Conservation (phyloP, 129 eudicot species). For the Mikania micrantha region DNA sequence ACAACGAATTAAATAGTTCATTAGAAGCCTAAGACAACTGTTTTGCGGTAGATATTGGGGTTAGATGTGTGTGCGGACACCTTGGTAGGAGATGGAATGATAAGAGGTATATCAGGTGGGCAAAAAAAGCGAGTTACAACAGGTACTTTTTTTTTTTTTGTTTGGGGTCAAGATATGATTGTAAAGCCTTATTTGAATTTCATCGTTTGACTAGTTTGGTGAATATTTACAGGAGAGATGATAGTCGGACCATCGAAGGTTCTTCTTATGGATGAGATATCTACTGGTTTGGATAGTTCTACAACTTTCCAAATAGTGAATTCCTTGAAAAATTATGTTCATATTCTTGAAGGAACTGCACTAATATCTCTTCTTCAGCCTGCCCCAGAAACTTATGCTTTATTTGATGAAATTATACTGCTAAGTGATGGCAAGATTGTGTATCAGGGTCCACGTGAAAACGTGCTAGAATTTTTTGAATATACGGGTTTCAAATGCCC, state of each 20-base stretch:
- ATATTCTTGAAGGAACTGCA: constrained; percentile 73
- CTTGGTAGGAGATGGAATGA: constrained; percentile 70
- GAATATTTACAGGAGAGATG: constrained; percentile 55
- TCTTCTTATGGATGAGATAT: constrained; percentile 91
- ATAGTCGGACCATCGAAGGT: constrained; percentile 85
- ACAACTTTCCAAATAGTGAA: constrained; percentile 77
- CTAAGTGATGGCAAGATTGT: constrained; percentile 62
- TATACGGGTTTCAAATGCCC: constrained; percentile 77
- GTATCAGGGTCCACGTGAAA: constrained; percentile 71
- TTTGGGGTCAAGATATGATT: no score
- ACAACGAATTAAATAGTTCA: neutral
- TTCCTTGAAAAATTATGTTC: constrained; percentile 56
- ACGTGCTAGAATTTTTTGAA: constrained; percentile 76
- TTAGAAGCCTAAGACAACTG: neutral
- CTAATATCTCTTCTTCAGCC: constrained; percentile 85
- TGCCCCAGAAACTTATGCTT: constrained; percentile 76
- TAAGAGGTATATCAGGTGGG: constrained; percentile 87
- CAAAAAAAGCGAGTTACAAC: constrained; percentile 87
- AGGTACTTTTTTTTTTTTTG: constrained; percentile 24
- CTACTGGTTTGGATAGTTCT: constrained; percentile 90
- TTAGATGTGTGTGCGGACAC: constrained; percentile 84
- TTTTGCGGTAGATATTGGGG: constrained; percentile 54
- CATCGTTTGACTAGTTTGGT: neutral
- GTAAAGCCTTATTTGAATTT: no score
- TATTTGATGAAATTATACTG: constrained; percentile 76